Base-by-base conservation (phyloP, 768 basidiomycete genomes). In the Lyophyllum semitale region DNA sequence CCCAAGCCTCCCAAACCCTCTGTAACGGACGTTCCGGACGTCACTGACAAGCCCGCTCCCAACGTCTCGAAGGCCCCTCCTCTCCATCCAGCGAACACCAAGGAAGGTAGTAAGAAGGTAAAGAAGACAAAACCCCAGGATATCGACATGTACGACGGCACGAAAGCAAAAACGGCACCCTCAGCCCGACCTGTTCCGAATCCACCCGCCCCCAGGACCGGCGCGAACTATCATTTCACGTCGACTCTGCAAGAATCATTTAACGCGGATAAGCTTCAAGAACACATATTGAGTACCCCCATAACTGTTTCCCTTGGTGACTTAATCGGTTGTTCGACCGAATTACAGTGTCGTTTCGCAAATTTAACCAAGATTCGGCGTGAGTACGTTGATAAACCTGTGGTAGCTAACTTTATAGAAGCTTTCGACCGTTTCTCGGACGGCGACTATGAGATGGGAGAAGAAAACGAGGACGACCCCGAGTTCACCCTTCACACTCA, bases 191-290 rank as follows among this genome's bases (percentile, higher is more conserved):
- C n/a, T n/a, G n/a, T n/a, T n/a, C n/a, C n/a, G 12, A 30, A 46
- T n/a, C 25, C 45, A n/a, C 26, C 23, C 4, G 17, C n/a, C n/a
- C n/a, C 17, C 35, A 35, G 18, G 17, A 26, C 49, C 8, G 25
- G 15, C 1, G 13, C 48, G 17, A 22, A 12, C 1, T 55, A 55
- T 45, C 54, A 55, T 15, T 55, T 44, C 47, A 43, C 48, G 13
- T 58, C 48, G 3, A 45, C 32, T 1, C 26, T 59, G n/a, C 53
- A 54, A 25, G 58, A 59, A 9, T 23, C 29, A 15, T 12, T 37
- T 2, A 32, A 54, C 18, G 43, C 20, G 0, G 53, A 55, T 6
- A 35, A 25, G 1, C 25, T 59, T 1, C 48, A 54, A 20, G 18
- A 46, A 8, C 42, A 41, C 2, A 54, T 58, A 4, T 20, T 58